A percentile compares a stretch with the other conserved stretches of the same genome.
Conservation (phyloP, 352 stramenopile genomes). For the Phytophthora quininea region DNA sequence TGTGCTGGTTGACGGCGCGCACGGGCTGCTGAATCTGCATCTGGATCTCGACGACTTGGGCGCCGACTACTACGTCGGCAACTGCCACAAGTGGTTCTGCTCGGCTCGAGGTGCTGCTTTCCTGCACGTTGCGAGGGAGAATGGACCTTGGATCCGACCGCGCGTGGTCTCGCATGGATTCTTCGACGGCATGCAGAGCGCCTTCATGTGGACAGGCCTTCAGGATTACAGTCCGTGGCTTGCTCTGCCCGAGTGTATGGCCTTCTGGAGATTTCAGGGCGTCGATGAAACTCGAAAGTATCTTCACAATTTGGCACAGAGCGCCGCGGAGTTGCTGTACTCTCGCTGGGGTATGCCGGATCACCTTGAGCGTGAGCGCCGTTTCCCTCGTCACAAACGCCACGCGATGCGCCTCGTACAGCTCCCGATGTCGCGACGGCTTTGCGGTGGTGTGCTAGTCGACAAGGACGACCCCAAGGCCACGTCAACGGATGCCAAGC, state of each 20-base stretch:
- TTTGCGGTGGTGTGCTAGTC: conserved; percentile 50
- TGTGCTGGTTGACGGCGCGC: conserved; percentile 92
- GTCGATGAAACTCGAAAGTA: conserved; percentile 53
- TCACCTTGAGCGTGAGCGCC: conserved; percentile 36
- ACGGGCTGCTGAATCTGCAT: conserved; percentile 85
- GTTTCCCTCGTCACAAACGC: conserved; percentile 61
- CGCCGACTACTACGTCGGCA: conserved; percentile 93
- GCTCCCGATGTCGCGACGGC: conserved; percentile 46
- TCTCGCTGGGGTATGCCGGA: conserved; percentile 57
- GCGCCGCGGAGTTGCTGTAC: conserved; percentile 67
- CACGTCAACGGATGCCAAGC: conserved; percentile 88
- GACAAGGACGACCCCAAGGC: conserved; percentile 34
- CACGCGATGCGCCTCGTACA: conserved; percentile 80
- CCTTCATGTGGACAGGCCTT: conserved; percentile 94
- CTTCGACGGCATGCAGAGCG: conserved; percentile 88
- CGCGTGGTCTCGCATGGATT: conserved; percentile 93
- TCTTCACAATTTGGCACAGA: conserved; percentile 67
- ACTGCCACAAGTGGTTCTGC: conserved; percentile 96
- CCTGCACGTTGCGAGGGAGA: conserved; percentile 66
- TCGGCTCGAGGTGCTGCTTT: conserved; percentile 89
- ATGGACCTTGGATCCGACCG: conserved; percentile 44
- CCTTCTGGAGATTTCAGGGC: conserved; percentile 80
- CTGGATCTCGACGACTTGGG: conserved; percentile 70
- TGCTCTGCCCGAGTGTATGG: conserved; percentile 80
- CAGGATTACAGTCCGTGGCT: conserved; percentile 92